phyloP scores from a whole-genome alignment of 2,329 filamentous ascomycete genomes.

The Penicillium sp. region DNA sequence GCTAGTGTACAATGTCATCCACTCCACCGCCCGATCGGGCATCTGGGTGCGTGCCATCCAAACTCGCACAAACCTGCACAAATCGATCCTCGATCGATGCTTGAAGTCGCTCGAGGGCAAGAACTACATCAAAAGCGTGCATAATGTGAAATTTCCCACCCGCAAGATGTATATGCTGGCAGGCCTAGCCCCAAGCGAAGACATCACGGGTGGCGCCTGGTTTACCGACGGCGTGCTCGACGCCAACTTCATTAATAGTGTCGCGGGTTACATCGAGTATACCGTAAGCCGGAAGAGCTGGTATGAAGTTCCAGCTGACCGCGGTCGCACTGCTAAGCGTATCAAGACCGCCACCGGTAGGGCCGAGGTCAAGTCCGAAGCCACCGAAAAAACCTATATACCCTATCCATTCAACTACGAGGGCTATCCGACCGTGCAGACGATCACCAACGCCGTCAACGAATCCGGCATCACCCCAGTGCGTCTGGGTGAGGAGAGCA shows the following conservation, averaged over 20 bases:
- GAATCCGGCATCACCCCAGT: conserved; percentile 68
- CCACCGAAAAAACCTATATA: conserved; percentile 39
- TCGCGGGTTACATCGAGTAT: conserved; percentile 71
- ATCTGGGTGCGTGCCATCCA: conserved; percentile 90
- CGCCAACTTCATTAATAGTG: conserved; percentile 76
- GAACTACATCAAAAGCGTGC: conserved; percentile 81
- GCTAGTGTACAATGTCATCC: conserved; percentile 85
- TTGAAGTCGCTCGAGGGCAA: conserved; percentile 82
- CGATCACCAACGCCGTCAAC: conserved; percentile 74
- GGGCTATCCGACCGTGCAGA: conserved; percentile 74
- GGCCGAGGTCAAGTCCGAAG: conserved; percentile 30
- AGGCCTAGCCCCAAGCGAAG: conserved; percentile 78
- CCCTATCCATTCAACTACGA: conserved; percentile 65
- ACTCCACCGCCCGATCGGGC: conserved; percentile 77
- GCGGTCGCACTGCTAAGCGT: conserved; percentile 41
- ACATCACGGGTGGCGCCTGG: conserved; percentile 91
- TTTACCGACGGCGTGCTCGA: conserved; percentile 90
- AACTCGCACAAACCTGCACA: conserved; percentile 75
- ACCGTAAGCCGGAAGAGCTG: conserved; percentile 71
- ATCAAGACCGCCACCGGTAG: conserved; percentile 37
- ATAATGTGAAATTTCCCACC: conserved; percentile 84
- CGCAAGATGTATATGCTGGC: conserved; percentile 96
- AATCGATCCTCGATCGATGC: conserved; percentile 74
- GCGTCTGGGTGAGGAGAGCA: conserved; percentile 67
- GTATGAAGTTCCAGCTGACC: conserved; percentile 50